These are phyloP conservation scores for Datisca glomerata DNA, from an alignment of 306 rosid genomes.

Conservation along the genomic window DNA sequence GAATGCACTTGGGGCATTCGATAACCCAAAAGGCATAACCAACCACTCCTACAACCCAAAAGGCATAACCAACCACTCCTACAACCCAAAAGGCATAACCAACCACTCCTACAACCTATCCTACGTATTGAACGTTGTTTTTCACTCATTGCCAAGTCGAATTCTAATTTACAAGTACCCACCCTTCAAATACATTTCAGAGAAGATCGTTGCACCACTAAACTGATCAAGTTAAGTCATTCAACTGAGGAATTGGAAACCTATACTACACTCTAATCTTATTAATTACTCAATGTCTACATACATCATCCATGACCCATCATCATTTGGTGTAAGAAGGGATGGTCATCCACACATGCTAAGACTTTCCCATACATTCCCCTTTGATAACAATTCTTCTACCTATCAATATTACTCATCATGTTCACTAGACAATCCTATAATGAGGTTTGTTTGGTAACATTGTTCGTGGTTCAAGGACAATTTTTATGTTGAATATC, in stretches of 20 bases:
- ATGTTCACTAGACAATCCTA: background rate
- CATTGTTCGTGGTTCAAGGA: background rate
- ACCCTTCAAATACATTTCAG: background rate
- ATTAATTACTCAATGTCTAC: background rate
- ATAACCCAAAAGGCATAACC: no score
- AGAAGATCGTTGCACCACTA: background rate
- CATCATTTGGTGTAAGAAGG: background rate
- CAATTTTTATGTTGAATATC: no score
- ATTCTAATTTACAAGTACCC: background rate
- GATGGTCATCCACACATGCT: background rate
- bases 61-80: no score
- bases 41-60: no score
- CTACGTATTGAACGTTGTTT: background rate
- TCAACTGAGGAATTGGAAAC: no score
- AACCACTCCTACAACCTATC: background rate
- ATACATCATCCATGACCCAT: no score
- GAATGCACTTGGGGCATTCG: background rate
- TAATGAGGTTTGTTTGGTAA: background rate
- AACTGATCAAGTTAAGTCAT: background rate
- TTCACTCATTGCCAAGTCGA: background rate
- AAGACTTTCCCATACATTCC: background rate
- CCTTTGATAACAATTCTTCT: background rate
- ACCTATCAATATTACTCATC: background rate
- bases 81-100: no score
- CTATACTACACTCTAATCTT: background rate